A percentile compares a stretch with the other conserved stretches of the same genome.
phyloP scores from a whole-genome alignment of 1,139 yeast species.

The Torulaspora globosa region DNA sequence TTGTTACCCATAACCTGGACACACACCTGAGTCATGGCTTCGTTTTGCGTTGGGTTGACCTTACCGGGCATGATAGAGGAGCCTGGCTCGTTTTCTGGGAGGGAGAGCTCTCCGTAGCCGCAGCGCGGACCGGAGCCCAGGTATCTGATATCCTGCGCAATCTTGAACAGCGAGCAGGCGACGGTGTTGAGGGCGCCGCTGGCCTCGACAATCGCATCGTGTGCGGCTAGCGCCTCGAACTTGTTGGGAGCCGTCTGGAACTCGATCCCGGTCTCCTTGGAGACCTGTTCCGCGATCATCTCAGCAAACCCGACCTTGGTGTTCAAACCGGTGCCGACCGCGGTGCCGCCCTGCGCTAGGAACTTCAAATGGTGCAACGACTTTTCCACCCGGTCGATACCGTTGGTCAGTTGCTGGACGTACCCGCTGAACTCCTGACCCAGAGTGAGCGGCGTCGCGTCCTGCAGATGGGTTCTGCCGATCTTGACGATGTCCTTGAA shows the following conservation, averaged over 20 bases:
- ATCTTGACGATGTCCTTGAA: constrained; percentile 87
- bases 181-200: constrained; percentile 96
- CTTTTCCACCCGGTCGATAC: constrained; percentile 78
- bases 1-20: constrained; percentile 97
- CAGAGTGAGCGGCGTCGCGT: constrained; percentile 94
- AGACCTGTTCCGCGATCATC: constrained; percentile 54
- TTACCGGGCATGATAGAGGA: constrained; percentile 99
- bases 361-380: constrained; percentile 69
- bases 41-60: constrained; percentile 98
- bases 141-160: constrained; percentile 96
- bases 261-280: constrained; percentile 78
- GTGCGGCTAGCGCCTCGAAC: constrained; percentile 98
- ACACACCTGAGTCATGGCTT: constrained; percentile 97
- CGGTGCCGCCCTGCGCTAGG: constrained; percentile 99
- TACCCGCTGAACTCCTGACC: constrained; percentile 98
- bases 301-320: constrained; percentile 84
- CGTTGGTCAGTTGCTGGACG: constrained; percentile 86
- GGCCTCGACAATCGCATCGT: constrained; percentile 95
- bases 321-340: constrained; percentile 97
- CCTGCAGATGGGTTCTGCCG: constrained; percentile 98
- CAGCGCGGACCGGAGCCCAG: constrained; percentile 99
- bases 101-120: constrained; percentile 92
- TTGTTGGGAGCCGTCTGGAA: constrained; percentile 96
- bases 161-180: constrained; percentile 89
- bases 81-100: constrained; percentile 99